Percentiles rank a stretch among this genome's conserved stretches.
Conservation (phyloP, 2,329 filamentous ascomycete genomes). For the Sporothrix humicola region DNA sequence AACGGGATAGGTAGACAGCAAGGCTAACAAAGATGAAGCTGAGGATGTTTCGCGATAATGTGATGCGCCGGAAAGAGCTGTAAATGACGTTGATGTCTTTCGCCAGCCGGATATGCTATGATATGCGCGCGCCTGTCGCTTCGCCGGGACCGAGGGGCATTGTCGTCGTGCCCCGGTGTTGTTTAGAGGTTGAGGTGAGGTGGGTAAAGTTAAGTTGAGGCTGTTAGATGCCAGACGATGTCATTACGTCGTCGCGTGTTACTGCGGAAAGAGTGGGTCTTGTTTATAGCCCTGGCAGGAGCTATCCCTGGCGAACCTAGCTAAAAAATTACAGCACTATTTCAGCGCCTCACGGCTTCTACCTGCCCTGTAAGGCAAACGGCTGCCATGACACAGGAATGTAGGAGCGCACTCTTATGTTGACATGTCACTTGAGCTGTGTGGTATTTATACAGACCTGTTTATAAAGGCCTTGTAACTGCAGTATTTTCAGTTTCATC, state of each 20-base stretch:
- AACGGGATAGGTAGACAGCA: background rate
- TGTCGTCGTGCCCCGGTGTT: background rate
- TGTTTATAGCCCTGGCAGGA: slow-evolving; percentile 19
- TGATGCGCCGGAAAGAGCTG: background rate
- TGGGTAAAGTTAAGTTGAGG: background rate
- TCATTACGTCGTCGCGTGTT: slow-evolving; percentile 27
- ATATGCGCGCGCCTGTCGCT: background rate
- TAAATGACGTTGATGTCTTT: background rate
- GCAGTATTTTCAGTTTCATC: no score
- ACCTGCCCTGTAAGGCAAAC: background rate
- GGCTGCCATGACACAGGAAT: background rate
- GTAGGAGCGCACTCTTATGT: background rate
- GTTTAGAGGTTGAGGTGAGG: background rate
- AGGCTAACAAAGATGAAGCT: background rate
- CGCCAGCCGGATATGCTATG: background rate
- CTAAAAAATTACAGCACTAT: background rate
- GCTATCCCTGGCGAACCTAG: background rate
- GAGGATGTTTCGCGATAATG: background rate
- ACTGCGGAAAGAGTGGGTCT: slow-evolving; percentile 22
- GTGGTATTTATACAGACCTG: no score
- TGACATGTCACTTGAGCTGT: background rate
- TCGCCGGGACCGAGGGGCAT: background rate
- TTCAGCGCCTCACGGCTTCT: background rate
- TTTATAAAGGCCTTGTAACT: no score
- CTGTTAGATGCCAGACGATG: slow-evolving; percentile 19